Evolutionary conservation across 75 land plant species (phyloP).

Genomic region (Adiantum capillusveneris): DNA sequence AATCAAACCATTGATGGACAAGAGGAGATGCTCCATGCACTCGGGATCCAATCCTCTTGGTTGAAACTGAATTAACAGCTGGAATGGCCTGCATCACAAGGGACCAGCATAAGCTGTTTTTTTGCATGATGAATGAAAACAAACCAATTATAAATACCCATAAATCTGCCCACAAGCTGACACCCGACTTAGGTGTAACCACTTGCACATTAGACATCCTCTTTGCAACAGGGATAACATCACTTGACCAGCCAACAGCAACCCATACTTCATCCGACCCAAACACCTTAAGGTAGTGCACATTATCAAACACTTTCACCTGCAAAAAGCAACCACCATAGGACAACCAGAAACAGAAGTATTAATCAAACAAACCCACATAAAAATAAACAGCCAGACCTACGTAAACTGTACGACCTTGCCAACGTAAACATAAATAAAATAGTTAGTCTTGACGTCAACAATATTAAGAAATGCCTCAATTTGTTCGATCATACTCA

Average conservation of each 20-base stretch:
- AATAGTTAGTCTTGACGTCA: too few species aligned
- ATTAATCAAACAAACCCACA: too few species aligned
- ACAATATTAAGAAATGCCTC: too few species aligned
- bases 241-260: constrained; percentile 93
- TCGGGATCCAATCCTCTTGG: constrained; percentile 60
- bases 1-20: constrained; percentile 82
- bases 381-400: too few species aligned
- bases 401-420: too few species aligned
- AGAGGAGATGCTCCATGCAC: constrained; percentile 83
- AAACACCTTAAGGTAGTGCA: constrained; percentile 75
- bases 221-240: constrained; percentile 83
- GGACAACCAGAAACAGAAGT: too few species aligned
- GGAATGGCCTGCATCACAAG: constrained; percentile 69
- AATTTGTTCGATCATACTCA: too few species aligned
- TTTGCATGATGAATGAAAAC: constrained; percentile 6
- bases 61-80: constrained; percentile 40
- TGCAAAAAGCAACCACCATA: too few species aligned
- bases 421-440: too few species aligned
- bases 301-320: constrained; percentile 89
- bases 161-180: constrained; percentile 93
- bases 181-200: constrained; percentile 82
- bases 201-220: constrained; percentile 73
- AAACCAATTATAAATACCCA: constrained; percentile 48
- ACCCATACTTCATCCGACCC: constrained; percentile 92
- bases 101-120: not conserved